phyloP scores from a whole-genome alignment of 106 monocot species.

The Dendrobium huoshanense region DNA sequence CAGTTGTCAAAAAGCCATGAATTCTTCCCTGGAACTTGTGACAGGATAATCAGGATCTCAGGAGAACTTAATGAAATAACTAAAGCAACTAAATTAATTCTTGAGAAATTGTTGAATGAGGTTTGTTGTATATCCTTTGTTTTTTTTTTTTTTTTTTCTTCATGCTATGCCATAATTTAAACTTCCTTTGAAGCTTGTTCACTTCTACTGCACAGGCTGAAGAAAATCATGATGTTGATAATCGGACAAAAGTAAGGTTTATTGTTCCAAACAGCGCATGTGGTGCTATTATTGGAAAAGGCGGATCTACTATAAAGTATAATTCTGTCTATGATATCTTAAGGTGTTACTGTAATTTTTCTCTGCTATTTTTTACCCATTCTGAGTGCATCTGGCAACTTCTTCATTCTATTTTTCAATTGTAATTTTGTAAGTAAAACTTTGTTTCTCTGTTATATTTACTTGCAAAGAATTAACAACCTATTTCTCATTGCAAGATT shows the following conservation, averaged over 20 bases:
- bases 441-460: no score
- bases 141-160: neutral
- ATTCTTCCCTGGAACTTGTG: slow-evolving; percentile 93
- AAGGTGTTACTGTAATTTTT: no score
- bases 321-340: neutral
- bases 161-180: neutral
- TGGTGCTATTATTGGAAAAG: slow-evolving; percentile 80
- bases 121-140: slow-evolving; percentile 19
- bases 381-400: no score
- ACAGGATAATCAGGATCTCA: slow-evolving; percentile 90
- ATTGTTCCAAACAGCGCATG: slow-evolving; percentile 70
- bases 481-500: no score
- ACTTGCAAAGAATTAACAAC: no score
- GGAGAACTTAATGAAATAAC: slow-evolving; percentile 71
- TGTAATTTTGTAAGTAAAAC: no score
- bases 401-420: no score
- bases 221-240: slow-evolving; percentile 50
- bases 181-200: neutral
- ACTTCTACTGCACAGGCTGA: slow-evolving; percentile 37
- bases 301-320: slow-evolving; percentile 73
- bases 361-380: no score
- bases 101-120: slow-evolving; percentile 75
- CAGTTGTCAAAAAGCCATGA: slow-evolving; percentile 93
- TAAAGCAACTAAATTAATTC: slow-evolving; percentile 81
- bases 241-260: slow-evolving; percentile 45